Percentiles rank a stretch among this genome's conserved stretches.
phyloP scores from a whole-genome alignment of 805 yeast species.

The Cyberlindnera euphorbiiphila region DNA sequence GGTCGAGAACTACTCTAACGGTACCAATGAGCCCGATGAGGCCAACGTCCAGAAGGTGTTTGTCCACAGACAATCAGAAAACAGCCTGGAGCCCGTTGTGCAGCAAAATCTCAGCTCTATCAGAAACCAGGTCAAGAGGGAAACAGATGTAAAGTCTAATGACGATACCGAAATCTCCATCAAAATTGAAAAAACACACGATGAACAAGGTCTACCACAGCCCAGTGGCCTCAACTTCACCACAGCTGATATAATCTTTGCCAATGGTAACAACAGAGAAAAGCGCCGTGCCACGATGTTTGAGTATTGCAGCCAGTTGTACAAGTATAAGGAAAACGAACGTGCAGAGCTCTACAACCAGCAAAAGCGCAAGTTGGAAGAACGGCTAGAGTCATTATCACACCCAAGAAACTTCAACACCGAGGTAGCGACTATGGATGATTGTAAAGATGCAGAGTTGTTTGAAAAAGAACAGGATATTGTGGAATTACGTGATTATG shows the following conservation, averaged over 20 bases:
- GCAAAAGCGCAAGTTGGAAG: slow-evolving; percentile 6
- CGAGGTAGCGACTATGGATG: slow-evolving; percentile 7
- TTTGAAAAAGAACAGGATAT: slow-evolving; percentile 28
- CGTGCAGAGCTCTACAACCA: slow-evolving; percentile 10
- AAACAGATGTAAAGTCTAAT: too few relatives aligned
- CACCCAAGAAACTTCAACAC: slow-evolving; percentile 7
- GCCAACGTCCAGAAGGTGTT: slow-evolving; percentile 8
- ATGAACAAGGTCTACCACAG: too few relatives aligned
- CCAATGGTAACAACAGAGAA: slow-evolving; percentile 29
- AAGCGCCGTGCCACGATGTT: slow-evolving; percentile 26
- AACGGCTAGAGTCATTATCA: slow-evolving; percentile 1
- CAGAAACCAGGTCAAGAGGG: too few relatives aligned
- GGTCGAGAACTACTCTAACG: background rate
- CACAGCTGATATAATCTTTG: slow-evolving; percentile 23
- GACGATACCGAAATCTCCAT: background rate
- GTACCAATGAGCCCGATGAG: background rate
- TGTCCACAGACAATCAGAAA: slow-evolving; percentile 9
- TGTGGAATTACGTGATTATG: slow-evolving; percentile 32
- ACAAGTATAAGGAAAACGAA: slow-evolving; percentile 19
- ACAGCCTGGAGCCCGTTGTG: slow-evolving; percentile 2
- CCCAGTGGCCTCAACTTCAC: too few relatives aligned
- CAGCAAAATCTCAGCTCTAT: slow-evolving; percentile 3
- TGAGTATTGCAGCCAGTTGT: slow-evolving; percentile 19
- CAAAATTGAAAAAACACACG: background rate
- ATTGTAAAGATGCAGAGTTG: slow-evolving; percentile 6